These are phyloP conservation scores for Berkeleyomyces basicola DNA, from an alignment of 2,329 filamentous ascomycete species.

Conservation along the genomic window DNA sequence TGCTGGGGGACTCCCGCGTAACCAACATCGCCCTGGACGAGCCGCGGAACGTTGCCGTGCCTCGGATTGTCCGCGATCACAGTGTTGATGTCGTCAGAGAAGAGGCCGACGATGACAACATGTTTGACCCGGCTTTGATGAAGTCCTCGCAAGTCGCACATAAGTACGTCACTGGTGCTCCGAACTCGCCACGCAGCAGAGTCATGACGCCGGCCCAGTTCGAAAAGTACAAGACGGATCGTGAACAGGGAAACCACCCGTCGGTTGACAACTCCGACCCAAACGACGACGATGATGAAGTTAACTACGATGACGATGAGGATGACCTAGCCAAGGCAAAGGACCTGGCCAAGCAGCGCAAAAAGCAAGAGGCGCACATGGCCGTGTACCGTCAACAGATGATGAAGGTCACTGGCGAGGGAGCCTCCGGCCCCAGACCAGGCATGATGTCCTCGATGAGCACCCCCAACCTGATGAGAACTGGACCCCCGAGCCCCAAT, in stretches of 20 bases:
- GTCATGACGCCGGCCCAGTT: slow-evolving; percentile 86
- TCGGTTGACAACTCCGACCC: slow-evolving; percentile 24
- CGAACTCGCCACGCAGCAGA: slow-evolving; percentile 41
- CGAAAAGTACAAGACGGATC: slow-evolving; percentile 61
- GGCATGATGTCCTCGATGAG: slow-evolving; percentile 41
- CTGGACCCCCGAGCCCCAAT: slow-evolving; percentile 20
- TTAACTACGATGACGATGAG: slow-evolving; percentile 55
- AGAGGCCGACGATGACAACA: slow-evolving; percentile 30
- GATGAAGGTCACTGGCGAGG: slow-evolving; percentile 77
- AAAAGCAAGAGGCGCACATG: slow-evolving; percentile 81
- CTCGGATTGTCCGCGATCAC: neutral
- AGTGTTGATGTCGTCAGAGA: neutral
- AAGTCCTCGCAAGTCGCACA: slow-evolving; percentile 24
- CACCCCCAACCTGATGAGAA: slow-evolving; percentile 38
- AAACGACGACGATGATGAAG: slow-evolving; percentile 47
- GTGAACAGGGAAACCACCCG: slow-evolving; percentile 37
- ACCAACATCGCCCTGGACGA: slow-evolving; percentile 29
- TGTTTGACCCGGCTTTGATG: slow-evolving; percentile 34
- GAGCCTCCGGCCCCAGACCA: slow-evolving; percentile 27
- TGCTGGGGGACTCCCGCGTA: slow-evolving; percentile 35
- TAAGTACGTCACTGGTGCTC: slow-evolving; percentile 21
- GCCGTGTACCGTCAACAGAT: slow-evolving; percentile 83
- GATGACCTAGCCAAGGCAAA: slow-evolving; percentile 64
- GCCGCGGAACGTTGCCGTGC: neutral
- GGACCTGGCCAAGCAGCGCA: slow-evolving; percentile 57